Conservation (phyloP, 2,329 filamentous ascomycete genomes). For the Aciculosporium take region DNA sequence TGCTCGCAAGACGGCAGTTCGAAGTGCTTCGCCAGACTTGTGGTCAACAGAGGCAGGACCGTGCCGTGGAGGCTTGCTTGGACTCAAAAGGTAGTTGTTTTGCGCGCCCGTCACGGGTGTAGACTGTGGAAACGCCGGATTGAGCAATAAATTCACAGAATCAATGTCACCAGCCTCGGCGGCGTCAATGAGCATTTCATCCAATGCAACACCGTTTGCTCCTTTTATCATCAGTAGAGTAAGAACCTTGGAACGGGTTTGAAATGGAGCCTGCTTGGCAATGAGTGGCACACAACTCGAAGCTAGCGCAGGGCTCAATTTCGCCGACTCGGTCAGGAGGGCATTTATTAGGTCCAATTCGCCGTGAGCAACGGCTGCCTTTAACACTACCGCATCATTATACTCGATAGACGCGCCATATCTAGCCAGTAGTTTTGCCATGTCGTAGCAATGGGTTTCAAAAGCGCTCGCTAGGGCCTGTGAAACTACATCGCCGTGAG, state of each 20-base stretch:
- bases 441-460: slow-evolving; percentile 35
- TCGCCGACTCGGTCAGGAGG: slow-evolving; percentile 30
- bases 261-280: slow-evolving; percentile 30
- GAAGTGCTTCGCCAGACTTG: slow-evolving; percentile 35
- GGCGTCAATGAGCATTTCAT: slow-evolving; percentile 37
- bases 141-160: slow-evolving; percentile 35
- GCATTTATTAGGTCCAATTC: slow-evolving; percentile 32
- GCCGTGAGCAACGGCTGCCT: slow-evolving; percentile 30
- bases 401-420: slow-evolving; percentile 42
- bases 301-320: slow-evolving; percentile 29
- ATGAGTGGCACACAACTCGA: slow-evolving; percentile 36
- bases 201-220: slow-evolving; percentile 30
- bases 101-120: slow-evolving; percentile 7
- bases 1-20: slow-evolving; percentile 31
- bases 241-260: slow-evolving; percentile 31
- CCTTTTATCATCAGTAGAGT: slow-evolving; percentile 34
- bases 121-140: slow-evolving; percentile 28
- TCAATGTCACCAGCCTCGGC: slow-evolving; percentile 32
- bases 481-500: slow-evolving; percentile 35
- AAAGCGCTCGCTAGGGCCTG: slow-evolving; percentile 34
- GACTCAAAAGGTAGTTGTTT: slow-evolving; percentile 11
- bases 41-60: slow-evolving; percentile 38
- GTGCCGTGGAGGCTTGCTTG: slow-evolving; percentile 22
- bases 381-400: slow-evolving; percentile 33
- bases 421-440: slow-evolving; percentile 37